Percentiles rank a stretch among this genome's conserved stretches.
Evolutionary conservation across 345 rosid genomes (phyloP).

Genomic region (Durio zibethinus): DNA sequence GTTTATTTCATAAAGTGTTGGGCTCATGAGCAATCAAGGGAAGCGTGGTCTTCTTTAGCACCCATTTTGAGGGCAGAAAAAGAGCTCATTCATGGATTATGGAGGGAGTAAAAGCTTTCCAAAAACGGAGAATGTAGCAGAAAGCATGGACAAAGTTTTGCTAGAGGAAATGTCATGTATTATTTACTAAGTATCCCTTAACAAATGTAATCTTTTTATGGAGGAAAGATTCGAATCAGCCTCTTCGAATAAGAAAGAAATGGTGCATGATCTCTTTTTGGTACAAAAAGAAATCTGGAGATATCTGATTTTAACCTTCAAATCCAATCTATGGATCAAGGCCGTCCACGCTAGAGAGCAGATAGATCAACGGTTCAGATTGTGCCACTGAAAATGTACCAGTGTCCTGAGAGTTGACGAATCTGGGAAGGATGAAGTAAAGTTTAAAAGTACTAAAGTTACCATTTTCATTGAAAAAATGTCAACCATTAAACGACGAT

Average conservation of each 20-base stretch:
- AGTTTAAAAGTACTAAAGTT: too few species aligned
- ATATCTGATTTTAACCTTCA: not conserved
- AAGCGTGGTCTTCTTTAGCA: conserved; percentile 63
- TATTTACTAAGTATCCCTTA: not conserved
- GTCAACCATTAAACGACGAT: not conserved
- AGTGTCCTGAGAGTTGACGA: not conserved
- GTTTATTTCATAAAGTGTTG: conserved; percentile 80
- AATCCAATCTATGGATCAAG: not conserved
- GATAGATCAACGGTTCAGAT: not conserved
- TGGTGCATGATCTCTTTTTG: too few species aligned
- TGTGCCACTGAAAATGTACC: not conserved
- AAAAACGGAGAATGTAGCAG: conserved; percentile 25
- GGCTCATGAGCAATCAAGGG: conserved; percentile 72
- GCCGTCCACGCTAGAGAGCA: not conserved
- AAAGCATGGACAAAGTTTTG: conserved; percentile 34
- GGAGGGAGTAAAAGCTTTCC: conserved; percentile 19
- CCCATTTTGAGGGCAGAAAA: conserved; percentile 52
- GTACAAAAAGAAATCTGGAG: not conserved
- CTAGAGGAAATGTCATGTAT: conserved; percentile 63
- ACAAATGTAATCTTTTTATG: not conserved
- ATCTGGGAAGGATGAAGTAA: not conserved
- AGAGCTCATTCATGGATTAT: conserved; percentile 32
- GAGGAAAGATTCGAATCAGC: too few species aligned
- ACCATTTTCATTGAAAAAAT: not conserved
- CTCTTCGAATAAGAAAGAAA: too few species aligned